Evolutionary conservation across 345 rosid species (phyloP).

Genomic region (Aquilaria malaccensis): DNA sequence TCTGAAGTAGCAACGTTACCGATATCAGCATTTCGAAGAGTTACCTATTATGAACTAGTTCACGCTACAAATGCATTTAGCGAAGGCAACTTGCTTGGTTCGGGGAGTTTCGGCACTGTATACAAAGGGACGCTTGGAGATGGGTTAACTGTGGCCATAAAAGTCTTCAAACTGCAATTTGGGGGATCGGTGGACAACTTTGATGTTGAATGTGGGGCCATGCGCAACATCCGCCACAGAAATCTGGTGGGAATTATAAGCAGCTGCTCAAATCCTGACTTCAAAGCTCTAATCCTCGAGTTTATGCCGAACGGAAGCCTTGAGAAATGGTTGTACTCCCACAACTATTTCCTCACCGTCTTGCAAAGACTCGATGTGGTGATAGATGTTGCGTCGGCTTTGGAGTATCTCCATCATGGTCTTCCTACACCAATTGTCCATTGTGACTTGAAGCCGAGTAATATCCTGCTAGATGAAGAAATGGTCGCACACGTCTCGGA

Average conservation of each 20-base stretch:
- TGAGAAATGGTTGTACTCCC: constrained; percentile 6
- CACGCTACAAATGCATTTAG: constrained; percentile 13
- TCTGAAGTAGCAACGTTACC: background rate
- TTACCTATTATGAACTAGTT: constrained; percentile 2
- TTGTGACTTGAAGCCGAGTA: constrained; percentile 13
- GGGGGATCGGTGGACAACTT: constrained; percentile 7
- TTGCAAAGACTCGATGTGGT: constrained; percentile 3
- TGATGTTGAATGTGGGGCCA: constrained; percentile 13
- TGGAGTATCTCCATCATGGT: constrained; percentile 15
- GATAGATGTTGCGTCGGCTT: constrained; percentile 16
- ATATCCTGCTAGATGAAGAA: constrained; percentile 4
- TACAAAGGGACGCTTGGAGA: constrained; percentile 13
- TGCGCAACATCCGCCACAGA: constrained; percentile 4
- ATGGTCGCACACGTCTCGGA: constrained; percentile 10
- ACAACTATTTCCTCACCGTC: background rate
- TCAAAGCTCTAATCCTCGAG: constrained; percentile 8
- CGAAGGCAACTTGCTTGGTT: constrained; percentile 11
- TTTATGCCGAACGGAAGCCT: constrained; percentile 15
- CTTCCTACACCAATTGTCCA: background rate
- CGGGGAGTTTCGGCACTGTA: constrained; percentile 13
- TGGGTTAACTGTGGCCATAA: constrained; percentile 11
- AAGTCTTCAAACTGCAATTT: constrained; percentile 9
- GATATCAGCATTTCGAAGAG: background rate
- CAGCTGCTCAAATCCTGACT: constrained; percentile 6
- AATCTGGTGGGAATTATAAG: constrained; percentile 13